Evolutionary conservation across 179 eudicot species (phyloP).

Genomic region (Sideroxylon spinosum): DNA sequence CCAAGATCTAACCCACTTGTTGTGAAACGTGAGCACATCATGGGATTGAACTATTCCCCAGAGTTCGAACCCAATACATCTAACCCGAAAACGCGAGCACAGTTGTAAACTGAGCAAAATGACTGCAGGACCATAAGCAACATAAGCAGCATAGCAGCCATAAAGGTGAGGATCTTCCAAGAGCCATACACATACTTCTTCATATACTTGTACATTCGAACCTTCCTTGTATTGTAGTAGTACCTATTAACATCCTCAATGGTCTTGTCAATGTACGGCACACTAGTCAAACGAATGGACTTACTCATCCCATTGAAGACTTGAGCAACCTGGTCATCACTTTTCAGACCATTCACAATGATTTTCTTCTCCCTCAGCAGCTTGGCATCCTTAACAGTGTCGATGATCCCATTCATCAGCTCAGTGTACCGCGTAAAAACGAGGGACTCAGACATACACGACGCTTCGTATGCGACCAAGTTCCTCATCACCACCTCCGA

Average conservation of each 20-base stretch:
- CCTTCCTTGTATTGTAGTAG: neutral
- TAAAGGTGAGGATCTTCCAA: neutral
- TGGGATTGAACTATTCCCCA: no score
- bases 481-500: slow-evolving; percentile 17
- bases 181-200: neutral
- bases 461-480: slow-evolving; percentile 20
- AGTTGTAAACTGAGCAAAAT: neutral
- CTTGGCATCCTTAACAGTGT: slow-evolving; percentile 21
- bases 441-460: slow-evolving; percentile 13
- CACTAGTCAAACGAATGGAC: neutral
- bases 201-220: neutral
- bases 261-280: neutral
- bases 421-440: slow-evolving; percentile 24
- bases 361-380: slow-evolving; percentile 21
- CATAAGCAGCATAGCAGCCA: neutral
- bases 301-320: slow-evolving; percentile 42
- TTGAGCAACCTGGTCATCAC: slow-evolving; percentile 23
- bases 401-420: slow-evolving; percentile 26
- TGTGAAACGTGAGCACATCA: no score
- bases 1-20: neutral
- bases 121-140: neutral
- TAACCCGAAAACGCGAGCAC: neutral
- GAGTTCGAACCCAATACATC: no score
- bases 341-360: slow-evolving; percentile 18
- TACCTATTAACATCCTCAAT: neutral